phyloP scores from a whole-genome alignment of 495 filamentous ascomycete genomes.

The Penicillium antarcticum region DNA sequence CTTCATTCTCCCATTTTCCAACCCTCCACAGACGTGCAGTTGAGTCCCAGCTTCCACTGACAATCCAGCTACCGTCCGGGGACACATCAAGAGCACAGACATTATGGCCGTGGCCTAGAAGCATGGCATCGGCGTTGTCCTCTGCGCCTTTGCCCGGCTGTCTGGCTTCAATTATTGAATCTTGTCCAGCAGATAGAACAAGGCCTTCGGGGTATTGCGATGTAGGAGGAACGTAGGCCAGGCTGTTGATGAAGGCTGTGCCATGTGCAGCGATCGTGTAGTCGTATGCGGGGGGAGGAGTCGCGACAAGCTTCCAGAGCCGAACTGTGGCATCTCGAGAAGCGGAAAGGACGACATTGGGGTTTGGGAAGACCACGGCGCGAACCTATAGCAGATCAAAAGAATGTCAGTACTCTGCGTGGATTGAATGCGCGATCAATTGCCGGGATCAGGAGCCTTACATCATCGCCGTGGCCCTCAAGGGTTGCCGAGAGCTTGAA shows the following conservation, averaged over 20 bases:
- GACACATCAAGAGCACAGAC: slow-evolving; percentile 82
- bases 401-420: slow-evolving; percentile 10
- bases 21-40: slow-evolving; percentile 75
- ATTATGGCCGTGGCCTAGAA: slow-evolving; percentile 83
- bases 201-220: slow-evolving; percentile 71
- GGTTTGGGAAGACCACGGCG: slow-evolving; percentile 72
- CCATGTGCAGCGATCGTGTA: slow-evolving; percentile 71
- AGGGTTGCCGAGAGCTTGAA: slow-evolving; percentile 84
- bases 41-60: slow-evolving; percentile 95
- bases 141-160: slow-evolving; percentile 59
- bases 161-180: slow-evolving; percentile 88
- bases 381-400: slow-evolving; percentile 64
- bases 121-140: slow-evolving; percentile 78
- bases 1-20: slow-evolving; percentile 71
- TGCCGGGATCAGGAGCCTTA: slow-evolving; percentile 41
- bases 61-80: slow-evolving; percentile 63
- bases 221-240: slow-evolving; percentile 75
- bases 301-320: slow-evolving; percentile 69
- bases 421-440: slow-evolving; percentile 8
- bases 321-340: slow-evolving; percentile 90
- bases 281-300: slow-evolving; percentile 69
- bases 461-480: slow-evolving; percentile 78
- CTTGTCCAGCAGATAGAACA: slow-evolving; percentile 81
- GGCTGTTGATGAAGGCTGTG: slow-evolving; percentile 76
- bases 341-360: slow-evolving; percentile 72